Conservation (phyloP, 768 basidiomycete species). For the Clitopilus hobsonii region DNA sequence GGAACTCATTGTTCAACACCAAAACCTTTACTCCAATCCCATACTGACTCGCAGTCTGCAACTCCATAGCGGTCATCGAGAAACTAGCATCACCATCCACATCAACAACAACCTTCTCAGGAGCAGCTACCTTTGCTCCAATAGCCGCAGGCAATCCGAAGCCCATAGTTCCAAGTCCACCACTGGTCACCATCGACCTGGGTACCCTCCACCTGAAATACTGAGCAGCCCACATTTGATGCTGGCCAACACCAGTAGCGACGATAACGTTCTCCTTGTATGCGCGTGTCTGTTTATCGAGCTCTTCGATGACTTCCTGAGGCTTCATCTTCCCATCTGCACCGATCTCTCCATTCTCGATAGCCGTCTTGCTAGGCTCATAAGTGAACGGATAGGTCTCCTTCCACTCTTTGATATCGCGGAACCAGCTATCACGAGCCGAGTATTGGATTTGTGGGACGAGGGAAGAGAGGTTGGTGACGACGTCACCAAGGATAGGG, state of each 20-base stretch:
- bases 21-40: conserved; percentile 94
- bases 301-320: conserved; percentile 93
- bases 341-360: conserved; percentile 33
- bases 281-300: conserved; percentile 73
- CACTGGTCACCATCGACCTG: conserved; percentile 85
- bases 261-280: conserved; percentile 86
- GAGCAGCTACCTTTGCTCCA: conserved; percentile 95
- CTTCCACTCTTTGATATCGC: conserved; percentile 83
- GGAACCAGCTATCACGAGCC: conserved; percentile 78
- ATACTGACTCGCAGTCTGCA: conserved; percentile 88
- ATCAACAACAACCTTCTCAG: conserved; percentile 90
- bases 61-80: conserved; percentile 99
- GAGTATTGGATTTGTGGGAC: conserved; percentile 70
- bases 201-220: conserved; percentile 89
- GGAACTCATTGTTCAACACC: conserved; percentile 94
- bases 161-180: conserved; percentile 98
- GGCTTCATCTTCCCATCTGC: conserved; percentile 68
- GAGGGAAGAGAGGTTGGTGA: conserved; percentile 73
- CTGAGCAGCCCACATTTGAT: conserved; percentile 99
- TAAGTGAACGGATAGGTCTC: conserved; percentile 86
- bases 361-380: conserved; percentile 40
- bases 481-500: conserved; percentile 91
- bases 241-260: conserved; percentile 95
- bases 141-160: conserved; percentile 93
- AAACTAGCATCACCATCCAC: conserved; percentile 98